Conservation (phyloP, 805 yeast species). For the Metschnikowia bowlesiae region DNA sequence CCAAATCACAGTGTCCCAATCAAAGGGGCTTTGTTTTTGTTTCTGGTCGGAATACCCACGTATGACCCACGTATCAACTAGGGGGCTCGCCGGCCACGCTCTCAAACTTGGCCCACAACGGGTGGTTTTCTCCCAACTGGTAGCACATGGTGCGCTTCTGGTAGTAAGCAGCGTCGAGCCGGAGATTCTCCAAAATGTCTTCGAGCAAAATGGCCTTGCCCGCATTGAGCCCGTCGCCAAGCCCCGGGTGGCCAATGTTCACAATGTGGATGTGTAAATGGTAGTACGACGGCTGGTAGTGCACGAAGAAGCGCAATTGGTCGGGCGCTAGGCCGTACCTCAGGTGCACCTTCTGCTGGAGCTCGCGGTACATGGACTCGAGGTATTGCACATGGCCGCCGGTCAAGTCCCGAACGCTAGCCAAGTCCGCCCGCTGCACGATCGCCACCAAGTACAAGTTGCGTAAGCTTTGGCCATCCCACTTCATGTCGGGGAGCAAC, state of each 20-base stretch:
- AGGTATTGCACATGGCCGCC: constrained; percentile 57
- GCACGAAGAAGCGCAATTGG: constrained; percentile 73
- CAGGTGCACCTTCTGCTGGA: constrained; percentile 42
- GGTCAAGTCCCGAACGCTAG: constrained; percentile 72
- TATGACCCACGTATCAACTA: too few species aligned
- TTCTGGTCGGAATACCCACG: too few species aligned
- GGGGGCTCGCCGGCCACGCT: too few species aligned
- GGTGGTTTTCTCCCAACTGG: constrained; percentile 71
- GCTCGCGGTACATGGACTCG: constrained; percentile 39
- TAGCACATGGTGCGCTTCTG: constrained; percentile 56
- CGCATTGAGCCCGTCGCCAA: constrained; percentile 60
- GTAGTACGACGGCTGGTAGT: constrained; percentile 94
- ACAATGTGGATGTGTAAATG: constrained; percentile 93
- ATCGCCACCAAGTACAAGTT: constrained; percentile 75
- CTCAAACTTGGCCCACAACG: constrained; percentile 42
- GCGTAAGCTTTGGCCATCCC: constrained; percentile 76
- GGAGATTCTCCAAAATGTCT: constrained; percentile 72
- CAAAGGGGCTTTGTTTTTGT: too few species aligned
- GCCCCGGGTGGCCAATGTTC: constrained; percentile 62
- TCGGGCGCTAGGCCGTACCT: constrained; percentile 44
- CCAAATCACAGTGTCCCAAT: too few species aligned
- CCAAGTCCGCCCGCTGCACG: constrained; percentile 62
- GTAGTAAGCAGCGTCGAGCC: constrained; percentile 55
- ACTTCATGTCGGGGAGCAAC: constrained; percentile 90
- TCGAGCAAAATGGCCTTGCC: constrained; percentile 84